These are phyloP conservation scores for Cinnamomum micranthum DNA, from an alignment of 164 flowering plant species.

Conservation along the genomic window DNA sequence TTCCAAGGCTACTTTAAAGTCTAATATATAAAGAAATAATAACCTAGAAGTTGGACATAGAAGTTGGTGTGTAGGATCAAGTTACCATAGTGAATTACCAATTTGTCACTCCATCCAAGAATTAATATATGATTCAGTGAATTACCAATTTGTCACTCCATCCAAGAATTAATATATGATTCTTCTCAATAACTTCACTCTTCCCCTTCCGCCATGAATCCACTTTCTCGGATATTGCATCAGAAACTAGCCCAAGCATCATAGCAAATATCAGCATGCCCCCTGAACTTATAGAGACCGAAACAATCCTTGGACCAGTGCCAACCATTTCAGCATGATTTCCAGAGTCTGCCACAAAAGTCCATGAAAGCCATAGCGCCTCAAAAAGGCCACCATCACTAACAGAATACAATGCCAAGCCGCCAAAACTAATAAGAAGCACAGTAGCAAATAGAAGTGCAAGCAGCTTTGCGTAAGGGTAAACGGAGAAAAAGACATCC, in stretches of 20 bases:
- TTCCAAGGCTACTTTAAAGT: not conserved
- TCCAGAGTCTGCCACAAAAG: conserved; percentile 90
- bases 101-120: conserved; percentile 98
- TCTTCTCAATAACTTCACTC: conserved; percentile 91
- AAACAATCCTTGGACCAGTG: conserved; percentile 75
- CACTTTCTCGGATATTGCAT: conserved; percentile 91
- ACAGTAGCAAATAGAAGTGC: conserved; percentile 90
- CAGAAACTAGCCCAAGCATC: conserved; percentile 98
- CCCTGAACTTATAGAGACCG: conserved; percentile 82
- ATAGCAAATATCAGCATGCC: conserved; percentile 98
- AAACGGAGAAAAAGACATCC: conserved; percentile 86
- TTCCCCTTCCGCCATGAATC: conserved; percentile 90
- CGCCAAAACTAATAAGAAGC: conserved; percentile 85
- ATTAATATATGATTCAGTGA: conserved; percentile 61
- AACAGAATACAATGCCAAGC: conserved; percentile 86
- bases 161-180: conserved; percentile 87
- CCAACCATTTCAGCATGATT: conserved; percentile 90
- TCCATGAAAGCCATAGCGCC: conserved; percentile 95
- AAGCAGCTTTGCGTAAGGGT: conserved; percentile 89
- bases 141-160: conserved; percentile 98
- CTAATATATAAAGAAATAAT: not conserved
- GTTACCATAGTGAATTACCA: conserved; percentile 43
- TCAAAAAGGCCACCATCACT: conserved; percentile 66
- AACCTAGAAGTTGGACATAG: too few relatives aligned
- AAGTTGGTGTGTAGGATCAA: not conserved